Percentiles rank a stretch among this genome's conserved stretches.
These are phyloP conservation scores for Kurtzmaniella fragi DNA, from an alignment of 805 yeast genomes.

Conservation along the genomic window DNA sequence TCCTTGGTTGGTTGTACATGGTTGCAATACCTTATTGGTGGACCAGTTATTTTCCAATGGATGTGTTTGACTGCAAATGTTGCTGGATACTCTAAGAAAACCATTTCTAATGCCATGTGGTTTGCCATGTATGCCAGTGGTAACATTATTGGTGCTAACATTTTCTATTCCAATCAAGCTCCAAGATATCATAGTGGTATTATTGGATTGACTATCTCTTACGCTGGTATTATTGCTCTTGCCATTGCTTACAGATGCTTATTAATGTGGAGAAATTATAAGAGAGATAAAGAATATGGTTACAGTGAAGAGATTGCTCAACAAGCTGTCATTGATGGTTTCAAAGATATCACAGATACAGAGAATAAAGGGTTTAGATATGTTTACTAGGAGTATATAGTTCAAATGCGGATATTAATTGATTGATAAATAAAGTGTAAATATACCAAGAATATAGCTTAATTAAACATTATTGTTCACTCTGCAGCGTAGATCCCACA, in stretches of 20 bases:
- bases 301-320: constrained; percentile 13
- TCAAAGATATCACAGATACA: constrained; percentile 18
- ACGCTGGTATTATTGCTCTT: constrained; percentile 15
- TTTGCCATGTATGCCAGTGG: constrained; percentile 23
- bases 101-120: constrained; percentile 16
- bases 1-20: constrained; percentile 25
- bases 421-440: no score
- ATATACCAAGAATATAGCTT: no score
- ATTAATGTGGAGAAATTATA: constrained; percentile 11
- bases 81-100: constrained; percentile 20
- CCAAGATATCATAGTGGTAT: constrained; percentile 21
- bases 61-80: constrained; percentile 16
- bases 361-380: constrained; percentile 21
- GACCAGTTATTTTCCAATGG: constrained; percentile 25
- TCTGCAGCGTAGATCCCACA: no score
- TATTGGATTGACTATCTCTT: constrained; percentile 17
- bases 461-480: no score
- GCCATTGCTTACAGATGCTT: constrained; percentile 10
- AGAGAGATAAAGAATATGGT: constrained; percentile 14
- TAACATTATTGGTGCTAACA: constrained; percentile 23
- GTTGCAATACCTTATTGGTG: constrained; percentile 25
- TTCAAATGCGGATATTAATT: no score
- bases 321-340: constrained; percentile 19
- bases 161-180: constrained; percentile 17
- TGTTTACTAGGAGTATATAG: no score